Base-by-base conservation (phyloP, 2,329 filamentous ascomycete genomes). In the Periconia macrospinosa region DNA sequence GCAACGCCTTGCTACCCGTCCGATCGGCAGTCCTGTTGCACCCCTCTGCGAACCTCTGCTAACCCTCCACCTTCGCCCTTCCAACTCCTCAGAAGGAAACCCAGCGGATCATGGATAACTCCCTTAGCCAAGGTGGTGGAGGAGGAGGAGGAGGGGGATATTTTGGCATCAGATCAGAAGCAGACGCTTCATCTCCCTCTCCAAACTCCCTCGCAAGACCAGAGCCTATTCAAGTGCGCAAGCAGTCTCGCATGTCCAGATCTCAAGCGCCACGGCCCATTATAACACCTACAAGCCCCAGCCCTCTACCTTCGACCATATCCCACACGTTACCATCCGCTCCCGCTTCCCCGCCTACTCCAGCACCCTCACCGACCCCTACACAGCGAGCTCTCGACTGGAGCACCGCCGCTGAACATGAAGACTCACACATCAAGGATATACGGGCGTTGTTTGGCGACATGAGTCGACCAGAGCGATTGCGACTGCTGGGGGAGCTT, bases 401-500 rank as follows among this genome's bases (percentile, higher is more conserved):
- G 89, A 90, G 86, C 68, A 85, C 86, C 57, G 87, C 87, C 18
- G 87, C 87, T 41, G 88, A 91, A 55, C 86, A 91, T 67, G 91
- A 97, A 71, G 91, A 96, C 69, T 85, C 88, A 60, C 90, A 93
- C 64, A 83, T 95, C 50, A 82, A 90, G 60, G 87, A 92, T 68
- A 86, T 94, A 53, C 85, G 90, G 56, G 84, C 87, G 56, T 86
- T 92, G 66, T 97, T 97, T 69, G 86, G 87, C 66, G 85, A 87
- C 50, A 87, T 91, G 73, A 88, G 86, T 53, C 84, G 87, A 20
- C 83, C 86, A 1, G 89, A 93, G 74, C 86, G 90, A 53, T 90
- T 92, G 65, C 84, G 90, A 40, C 85, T 96, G 65, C 79, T 99
- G 54, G 91, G 91, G 47, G 92, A 96, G 70, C 80, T 99, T 53